Base-by-base conservation (phyloP, 2,329 filamentous ascomycete genomes). In the Penicillium brasilianum region DNA sequence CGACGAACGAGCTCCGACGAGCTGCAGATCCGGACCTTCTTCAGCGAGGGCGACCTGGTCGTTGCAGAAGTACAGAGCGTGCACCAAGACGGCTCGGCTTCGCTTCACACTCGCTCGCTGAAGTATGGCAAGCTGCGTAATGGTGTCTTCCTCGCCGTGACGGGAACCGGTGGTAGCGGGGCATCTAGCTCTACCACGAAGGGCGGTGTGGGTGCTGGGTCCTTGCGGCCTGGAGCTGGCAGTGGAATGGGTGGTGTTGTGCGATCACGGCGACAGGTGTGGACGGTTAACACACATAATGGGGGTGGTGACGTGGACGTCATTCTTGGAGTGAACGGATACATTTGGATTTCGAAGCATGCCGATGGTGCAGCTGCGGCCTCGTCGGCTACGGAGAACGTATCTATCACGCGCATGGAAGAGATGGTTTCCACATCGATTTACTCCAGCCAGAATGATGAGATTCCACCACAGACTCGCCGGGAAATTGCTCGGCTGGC, bases 81-180 rank as follows among this genome's bases (percentile, higher is more conserved):
- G 57, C 92, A 93, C 76, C 85, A 88, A 60, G 94, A 98, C 78
- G 94, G 93, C 60, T 89, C 87, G 1, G 93, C 95, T 0, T 89
- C 89, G 60, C 82, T 99, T 72, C 95, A 99, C 80, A 98, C 95
- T 9, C 87, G 95, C 62, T 91, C 87, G 66, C 80, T 98, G 72
- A 93, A 94, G 75, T 99, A 98, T 78, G 95, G 95, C 48, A 99
- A 99, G 81, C 82, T 99, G 71, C 84, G 94, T 55, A 99, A 99
- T 77, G 95, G 95, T 3, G 84, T 96, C 3, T 98, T 99, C 74
- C 85, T 95, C 57, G 87, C 88, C 53, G 90, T 98, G 1, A 85
- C 85, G 8, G 93, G 93, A 0, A 89, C 90, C 0, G 93, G 93
- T 0, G 91, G 93, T 7, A 83, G 82, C 18, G 84, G 84, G 6